These are phyloP conservation scores for Saccharomycopsis hybrid DNA, from an alignment of 1,139 yeast species.

Conservation along the genomic window DNA sequence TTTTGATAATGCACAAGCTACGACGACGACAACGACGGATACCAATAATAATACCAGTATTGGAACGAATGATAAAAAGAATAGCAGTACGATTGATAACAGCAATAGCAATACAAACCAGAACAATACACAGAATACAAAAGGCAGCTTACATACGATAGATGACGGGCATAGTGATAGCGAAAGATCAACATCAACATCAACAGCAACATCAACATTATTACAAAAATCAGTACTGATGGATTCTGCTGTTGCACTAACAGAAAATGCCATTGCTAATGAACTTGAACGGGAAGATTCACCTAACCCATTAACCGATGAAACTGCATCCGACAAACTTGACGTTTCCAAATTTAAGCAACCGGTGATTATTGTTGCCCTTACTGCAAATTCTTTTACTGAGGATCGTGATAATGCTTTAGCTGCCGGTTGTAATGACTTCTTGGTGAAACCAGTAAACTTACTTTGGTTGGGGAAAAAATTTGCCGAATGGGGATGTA, in stretches of 20 bases:
- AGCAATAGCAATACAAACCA: background rate
- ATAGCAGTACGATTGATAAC: background rate
- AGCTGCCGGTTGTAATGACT: slow-evolving; percentile 96
- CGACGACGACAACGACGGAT: background rate
- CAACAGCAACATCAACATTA: too few species aligned
- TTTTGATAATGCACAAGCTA: too few species aligned
- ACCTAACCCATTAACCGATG: slow-evolving; percentile 19
- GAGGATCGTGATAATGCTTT: slow-evolving; percentile 86
- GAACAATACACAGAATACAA: background rate
- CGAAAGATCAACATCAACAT: background rate
- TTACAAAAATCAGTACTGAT: too few species aligned
- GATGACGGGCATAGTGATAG: slow-evolving; percentile 1
- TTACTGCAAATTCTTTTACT: slow-evolving; percentile 87
- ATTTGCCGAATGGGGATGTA: slow-evolving; percentile 94
- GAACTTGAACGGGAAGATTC: slow-evolving; percentile 12
- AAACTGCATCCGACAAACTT: slow-evolving; percentile 34
- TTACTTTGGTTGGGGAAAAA: slow-evolving; percentile 90
- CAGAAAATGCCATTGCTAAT: slow-evolving; percentile 22
- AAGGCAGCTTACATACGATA: background rate
- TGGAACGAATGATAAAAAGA: background rate
- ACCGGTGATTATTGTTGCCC: slow-evolving; percentile 92
- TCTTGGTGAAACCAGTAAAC: slow-evolving; percentile 93
- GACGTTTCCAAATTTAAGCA: slow-evolving; percentile 64
- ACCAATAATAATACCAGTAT: background rate
- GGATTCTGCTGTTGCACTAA: background rate